Conservation (phyloP, 306 rosid species). For the Coriaria nepalensis region DNA sequence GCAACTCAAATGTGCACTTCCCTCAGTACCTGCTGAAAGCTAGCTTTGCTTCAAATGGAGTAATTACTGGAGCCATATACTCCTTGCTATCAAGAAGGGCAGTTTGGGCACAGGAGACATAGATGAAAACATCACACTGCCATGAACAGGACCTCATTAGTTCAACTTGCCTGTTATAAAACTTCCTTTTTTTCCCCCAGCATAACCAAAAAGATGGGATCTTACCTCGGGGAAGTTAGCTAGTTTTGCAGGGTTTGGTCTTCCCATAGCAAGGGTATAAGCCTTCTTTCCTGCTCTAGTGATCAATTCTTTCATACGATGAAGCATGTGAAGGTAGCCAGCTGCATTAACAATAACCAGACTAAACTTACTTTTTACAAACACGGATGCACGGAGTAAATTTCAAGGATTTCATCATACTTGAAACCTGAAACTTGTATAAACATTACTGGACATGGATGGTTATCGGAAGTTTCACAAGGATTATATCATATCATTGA, state of each 20-base stretch:
- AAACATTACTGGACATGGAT: too few relatives aligned
- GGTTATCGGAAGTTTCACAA: too few relatives aligned
- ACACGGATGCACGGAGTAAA: not conserved
- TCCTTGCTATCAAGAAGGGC: slow-evolving; percentile 90
- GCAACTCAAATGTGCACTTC: not conserved
- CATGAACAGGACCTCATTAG: slow-evolving; percentile 12
- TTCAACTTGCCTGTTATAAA: too few relatives aligned
- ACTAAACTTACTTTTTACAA: not conserved
- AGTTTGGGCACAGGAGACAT: slow-evolving; percentile 87
- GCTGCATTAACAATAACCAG: slow-evolving; percentile 55
- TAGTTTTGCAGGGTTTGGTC: slow-evolving; percentile 92
- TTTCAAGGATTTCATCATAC: too few relatives aligned
- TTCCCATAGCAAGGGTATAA: slow-evolving; percentile 78
- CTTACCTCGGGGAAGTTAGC: slow-evolving; percentile 94
- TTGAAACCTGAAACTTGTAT: too few relatives aligned
- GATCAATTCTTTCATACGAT: slow-evolving; percentile 76
- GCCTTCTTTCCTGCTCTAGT: slow-evolving; percentile 71
- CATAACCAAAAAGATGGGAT: not conserved
- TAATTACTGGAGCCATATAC: slow-evolving; percentile 83
- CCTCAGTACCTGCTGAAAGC: slow-evolving; percentile 90
- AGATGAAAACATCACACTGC: slow-evolving; percentile 83
- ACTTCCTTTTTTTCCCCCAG: too few relatives aligned
- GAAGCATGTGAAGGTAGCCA: slow-evolving; percentile 69
- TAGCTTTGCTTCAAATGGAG: slow-evolving; percentile 80
- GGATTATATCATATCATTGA: too few relatives aligned